A percentile compares a stretch with the other conserved stretches of the same genome.
These are phyloP conservation scores for Neurospora pannonica DNA, from an alignment of 495 filamentous ascomycete species.

Conservation along the genomic window DNA sequence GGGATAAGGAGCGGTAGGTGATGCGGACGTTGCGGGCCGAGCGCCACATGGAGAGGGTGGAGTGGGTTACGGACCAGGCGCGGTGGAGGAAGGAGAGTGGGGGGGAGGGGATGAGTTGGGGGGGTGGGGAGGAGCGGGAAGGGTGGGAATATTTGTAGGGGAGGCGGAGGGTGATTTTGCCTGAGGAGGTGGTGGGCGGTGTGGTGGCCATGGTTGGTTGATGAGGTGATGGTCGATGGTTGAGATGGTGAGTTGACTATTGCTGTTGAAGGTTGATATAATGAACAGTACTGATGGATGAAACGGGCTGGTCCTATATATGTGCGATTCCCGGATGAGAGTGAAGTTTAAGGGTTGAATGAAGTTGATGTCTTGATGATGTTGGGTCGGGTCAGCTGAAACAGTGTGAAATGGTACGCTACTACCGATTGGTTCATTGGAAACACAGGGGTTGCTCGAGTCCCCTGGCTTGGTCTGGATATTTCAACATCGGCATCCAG, in stretches of 20 bases:
- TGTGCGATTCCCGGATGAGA: background rate
- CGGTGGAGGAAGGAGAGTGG: constrained; percentile 50
- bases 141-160: constrained; percentile 33
- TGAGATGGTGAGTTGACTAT: background rate
- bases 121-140: constrained; percentile 4
- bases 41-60: constrained; percentile 68
- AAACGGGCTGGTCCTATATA: background rate
- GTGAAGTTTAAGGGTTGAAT: background rate
- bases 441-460: background rate
- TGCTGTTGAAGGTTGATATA: background rate
- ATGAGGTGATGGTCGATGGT: background rate
- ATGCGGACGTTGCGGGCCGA: constrained; percentile 63
- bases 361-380: background rate
- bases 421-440: background rate
- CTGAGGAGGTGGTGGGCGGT: background rate
- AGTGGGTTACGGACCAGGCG: constrained; percentile 69
- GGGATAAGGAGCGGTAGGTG: constrained; percentile 48
- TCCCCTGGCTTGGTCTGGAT: background rate
- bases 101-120: constrained; percentile 35
- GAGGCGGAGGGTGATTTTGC: constrained; percentile 20
- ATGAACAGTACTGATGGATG: background rate
- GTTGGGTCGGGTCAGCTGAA: background rate
- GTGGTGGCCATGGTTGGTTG: constrained; percentile 2
- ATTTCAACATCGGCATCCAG: background rate
- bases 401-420: background rate